A percentile compares a stretch with the other conserved stretches of the same genome.
Evolutionary conservation across 1,284 basidiomycete genomes (phyloP).

Genomic region (Uromyces viciae-fabae): DNA sequence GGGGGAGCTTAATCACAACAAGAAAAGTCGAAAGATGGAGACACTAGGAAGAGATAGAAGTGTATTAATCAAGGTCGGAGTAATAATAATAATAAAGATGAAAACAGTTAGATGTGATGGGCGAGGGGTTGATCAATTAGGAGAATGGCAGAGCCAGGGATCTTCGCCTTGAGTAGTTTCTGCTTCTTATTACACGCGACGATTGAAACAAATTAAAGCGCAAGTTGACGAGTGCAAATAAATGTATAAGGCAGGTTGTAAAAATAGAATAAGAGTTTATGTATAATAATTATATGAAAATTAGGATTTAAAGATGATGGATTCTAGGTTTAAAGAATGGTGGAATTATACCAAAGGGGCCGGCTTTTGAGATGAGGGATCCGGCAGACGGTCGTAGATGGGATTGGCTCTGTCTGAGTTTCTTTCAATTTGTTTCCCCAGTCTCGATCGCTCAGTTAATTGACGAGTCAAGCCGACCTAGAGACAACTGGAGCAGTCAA

Average conservation of each 20-base stretch:
- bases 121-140: background rate
- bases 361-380: slow-evolving; percentile 14
- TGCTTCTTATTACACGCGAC: background rate
- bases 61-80: too few relatives aligned
- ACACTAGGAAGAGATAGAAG: too few relatives aligned
- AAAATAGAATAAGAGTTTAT: background rate
- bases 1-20: slow-evolving; percentile 20
- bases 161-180: too few relatives aligned
- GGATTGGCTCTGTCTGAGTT: background rate
- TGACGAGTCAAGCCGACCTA: slow-evolving; percentile 17
- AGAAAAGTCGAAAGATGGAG: slow-evolving; percentile 12
- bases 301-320: background rate
- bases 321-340: background rate
- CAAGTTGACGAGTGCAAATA: background rate
- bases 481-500: background rate
- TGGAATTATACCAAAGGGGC: background rate
- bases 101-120: slow-evolving; percentile 12
- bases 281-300: slow-evolving; percentile 17
- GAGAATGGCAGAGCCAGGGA: too few relatives aligned
- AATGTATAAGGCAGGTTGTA: slow-evolving; percentile 18
- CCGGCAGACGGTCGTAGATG: background rate
- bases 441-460: slow-evolving; percentile 31
- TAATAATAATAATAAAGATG: background rate
- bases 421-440: slow-evolving; percentile 4
- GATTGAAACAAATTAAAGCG: background rate